Percentiles rank a stretch among this genome's conserved stretches.
phyloP scores from a whole-genome alignment of 768 basidiomycete genomes.

The Leccinum imitatum region DNA sequence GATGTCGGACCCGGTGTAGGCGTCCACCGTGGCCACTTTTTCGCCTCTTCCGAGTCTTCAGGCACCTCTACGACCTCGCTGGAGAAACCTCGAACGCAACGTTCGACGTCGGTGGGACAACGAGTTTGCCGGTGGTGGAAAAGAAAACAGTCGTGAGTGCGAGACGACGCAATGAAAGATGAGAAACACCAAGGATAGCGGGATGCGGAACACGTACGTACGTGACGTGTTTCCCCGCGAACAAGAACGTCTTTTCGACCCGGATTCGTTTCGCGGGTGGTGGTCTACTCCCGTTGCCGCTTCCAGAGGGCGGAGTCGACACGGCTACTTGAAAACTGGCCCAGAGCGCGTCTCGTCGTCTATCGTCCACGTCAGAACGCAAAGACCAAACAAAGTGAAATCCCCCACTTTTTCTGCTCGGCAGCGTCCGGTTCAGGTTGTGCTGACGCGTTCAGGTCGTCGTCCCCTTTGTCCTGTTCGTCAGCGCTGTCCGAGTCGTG shows the following conservation, averaged over 20 bases:
- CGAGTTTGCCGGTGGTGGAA: no score
- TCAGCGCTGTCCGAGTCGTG: conserved; percentile 41
- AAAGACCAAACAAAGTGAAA: conserved; percentile 5
- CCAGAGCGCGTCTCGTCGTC: conserved; percentile 67
- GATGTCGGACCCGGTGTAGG: conserved; percentile 7
- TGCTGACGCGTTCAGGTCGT: background rate
- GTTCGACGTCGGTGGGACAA: background rate
- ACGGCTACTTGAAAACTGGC: conserved; percentile 65
- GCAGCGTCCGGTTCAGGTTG: conserved; percentile 35
- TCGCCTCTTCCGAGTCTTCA: conserved; percentile 72
- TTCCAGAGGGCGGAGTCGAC: conserved; percentile 25
- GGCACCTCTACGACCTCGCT: conserved; percentile 76
- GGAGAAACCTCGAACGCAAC: conserved; percentile 1
- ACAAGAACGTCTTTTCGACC: conserved; percentile 67
- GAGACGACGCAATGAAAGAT: background rate
- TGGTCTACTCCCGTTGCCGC: background rate
- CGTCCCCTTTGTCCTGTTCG: conserved; percentile 37
- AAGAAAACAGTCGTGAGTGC: background rate
- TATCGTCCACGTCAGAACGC: conserved; percentile 24
- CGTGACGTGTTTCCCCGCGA: conserved; percentile 76
- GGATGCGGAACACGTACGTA: conserved; percentile 44
- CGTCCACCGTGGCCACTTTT: conserved; percentile 65
- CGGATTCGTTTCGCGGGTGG: conserved; percentile 49
- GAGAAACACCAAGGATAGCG: background rate
- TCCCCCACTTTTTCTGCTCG: conserved; percentile 45